Evolutionary conservation across 2,329 filamentous ascomycete species (phyloP).

Genomic region (Madurella mycetomatis): DNA sequence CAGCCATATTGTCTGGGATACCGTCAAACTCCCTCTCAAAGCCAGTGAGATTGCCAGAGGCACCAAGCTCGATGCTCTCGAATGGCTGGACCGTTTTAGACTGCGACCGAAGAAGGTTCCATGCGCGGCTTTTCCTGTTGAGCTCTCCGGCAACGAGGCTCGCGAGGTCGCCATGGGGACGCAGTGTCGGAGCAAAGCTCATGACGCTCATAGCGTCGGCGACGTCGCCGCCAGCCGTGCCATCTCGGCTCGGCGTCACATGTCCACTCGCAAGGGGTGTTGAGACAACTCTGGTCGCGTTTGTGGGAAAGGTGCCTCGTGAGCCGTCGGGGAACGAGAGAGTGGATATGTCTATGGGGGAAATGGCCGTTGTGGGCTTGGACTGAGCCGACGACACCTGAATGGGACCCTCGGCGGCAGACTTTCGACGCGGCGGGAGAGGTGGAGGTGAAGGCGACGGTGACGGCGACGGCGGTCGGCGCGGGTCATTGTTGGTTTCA

Average conservation of each 20-base stretch:
- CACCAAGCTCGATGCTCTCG: constrained; percentile 44
- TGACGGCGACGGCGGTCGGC: constrained; percentile 5
- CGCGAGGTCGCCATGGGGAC: constrained; percentile 66
- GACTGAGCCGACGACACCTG: constrained; percentile 42
- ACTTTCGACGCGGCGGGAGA: constrained; percentile 26
- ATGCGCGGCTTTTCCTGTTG: constrained; percentile 61
- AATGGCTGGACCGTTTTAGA: constrained; percentile 58
- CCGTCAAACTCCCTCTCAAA: constrained; percentile 77
- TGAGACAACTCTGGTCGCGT: constrained; percentile 33
- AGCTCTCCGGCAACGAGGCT: constrained; percentile 74
- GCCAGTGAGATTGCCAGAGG: constrained; percentile 54
- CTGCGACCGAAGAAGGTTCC: constrained; percentile 62
- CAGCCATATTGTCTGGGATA: constrained; percentile 49
- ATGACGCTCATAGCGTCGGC: constrained; percentile 63
- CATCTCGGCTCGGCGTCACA: constrained; percentile 34
- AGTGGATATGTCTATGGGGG: constrained; percentile 74
- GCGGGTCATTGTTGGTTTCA: constrained; percentile 9
- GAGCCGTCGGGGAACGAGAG: constrained; percentile 67
- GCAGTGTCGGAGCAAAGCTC: constrained; percentile 62
- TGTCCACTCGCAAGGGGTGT: constrained; percentile 38
- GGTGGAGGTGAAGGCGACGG: constrained; percentile 25
- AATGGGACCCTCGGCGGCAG: constrained; percentile 33
- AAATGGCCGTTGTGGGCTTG: constrained; percentile 78
- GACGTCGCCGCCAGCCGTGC: constrained; percentile 38
- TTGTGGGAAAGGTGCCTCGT: constrained; percentile 56